Conservation (phyloP, 164 flowering plant species). For the Liquidambar formosana region DNA sequence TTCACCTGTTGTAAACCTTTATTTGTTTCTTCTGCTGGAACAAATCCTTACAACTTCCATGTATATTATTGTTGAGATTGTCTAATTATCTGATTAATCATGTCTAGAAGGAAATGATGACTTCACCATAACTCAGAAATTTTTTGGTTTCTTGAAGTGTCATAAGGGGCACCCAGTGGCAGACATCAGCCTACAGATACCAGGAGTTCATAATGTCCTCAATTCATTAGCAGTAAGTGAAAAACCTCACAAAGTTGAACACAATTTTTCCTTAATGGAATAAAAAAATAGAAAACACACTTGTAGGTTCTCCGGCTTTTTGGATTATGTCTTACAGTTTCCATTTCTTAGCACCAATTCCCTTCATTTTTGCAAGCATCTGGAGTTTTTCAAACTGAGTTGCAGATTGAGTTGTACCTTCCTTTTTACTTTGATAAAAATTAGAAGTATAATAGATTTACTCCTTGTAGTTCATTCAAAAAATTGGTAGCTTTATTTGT, state of each 20-base stretch:
- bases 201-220: slow-evolving; percentile 48
- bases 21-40: too few relatives aligned
- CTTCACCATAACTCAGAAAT: not conserved
- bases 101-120: not conserved
- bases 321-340: not conserved
- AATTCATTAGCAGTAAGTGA: slow-evolving; percentile 51
- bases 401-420: too few relatives aligned
- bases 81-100: too few relatives aligned
- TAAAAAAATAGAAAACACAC: too few relatives aligned
- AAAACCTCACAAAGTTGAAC: not conserved
- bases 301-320: not conserved
- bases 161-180: slow-evolving; percentile 36
- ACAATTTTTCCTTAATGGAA: not conserved
- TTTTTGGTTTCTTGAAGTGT: slow-evolving; percentile 30
- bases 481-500: not conserved
- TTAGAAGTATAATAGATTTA: not conserved
- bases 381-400: too few relatives aligned
- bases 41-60: too few relatives aligned
- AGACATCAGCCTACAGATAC: slow-evolving; percentile 42
- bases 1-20: too few relatives aligned
- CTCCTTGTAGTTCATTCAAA: not conserved
- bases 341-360: too few relatives aligned
- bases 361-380: too few relatives aligned
- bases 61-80: too few relatives aligned
- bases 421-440: too few relatives aligned